These are phyloP conservation scores for Selaginella tamariscina DNA, from an alignment of 75 land plant genomes.

Conservation along the genomic window DNA sequence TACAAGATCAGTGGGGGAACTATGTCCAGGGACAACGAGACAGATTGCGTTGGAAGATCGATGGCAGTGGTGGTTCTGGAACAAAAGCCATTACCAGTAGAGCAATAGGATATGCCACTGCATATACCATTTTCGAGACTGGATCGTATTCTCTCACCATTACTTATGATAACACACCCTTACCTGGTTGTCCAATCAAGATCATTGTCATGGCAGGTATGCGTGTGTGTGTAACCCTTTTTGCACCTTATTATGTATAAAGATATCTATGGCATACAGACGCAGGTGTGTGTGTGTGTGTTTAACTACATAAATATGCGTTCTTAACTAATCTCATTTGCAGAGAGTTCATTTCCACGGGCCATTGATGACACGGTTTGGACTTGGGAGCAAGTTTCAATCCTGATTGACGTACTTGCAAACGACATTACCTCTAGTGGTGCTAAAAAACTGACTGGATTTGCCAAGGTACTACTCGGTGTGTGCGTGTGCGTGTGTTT, in stretches of 20 bases:
- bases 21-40: neutral
- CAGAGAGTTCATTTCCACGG: neutral
- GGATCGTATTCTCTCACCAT: neutral
- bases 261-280: too few relatives aligned
- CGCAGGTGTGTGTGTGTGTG: too few relatives aligned
- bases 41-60: neutral
- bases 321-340: neutral
- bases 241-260: too few relatives aligned
- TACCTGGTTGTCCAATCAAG: neutral
- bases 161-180: neutral
- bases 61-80: neutral
- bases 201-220: neutral
- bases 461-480: neutral
- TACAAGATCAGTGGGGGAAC: neutral
- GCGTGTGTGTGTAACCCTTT: too few relatives aligned
- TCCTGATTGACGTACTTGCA: neutral
- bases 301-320: too few relatives aligned
- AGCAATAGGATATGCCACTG: neutral
- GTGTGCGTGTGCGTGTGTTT: too few relatives aligned
- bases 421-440: neutral
- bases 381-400: neutral
- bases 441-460: neutral
- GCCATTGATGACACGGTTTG: neutral
- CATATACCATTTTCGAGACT: neutral
- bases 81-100: neutral